Evolutionary conservation across 2,329 filamentous ascomycete species (phyloP).

Genomic region (Xylariaceae sp.): DNA sequence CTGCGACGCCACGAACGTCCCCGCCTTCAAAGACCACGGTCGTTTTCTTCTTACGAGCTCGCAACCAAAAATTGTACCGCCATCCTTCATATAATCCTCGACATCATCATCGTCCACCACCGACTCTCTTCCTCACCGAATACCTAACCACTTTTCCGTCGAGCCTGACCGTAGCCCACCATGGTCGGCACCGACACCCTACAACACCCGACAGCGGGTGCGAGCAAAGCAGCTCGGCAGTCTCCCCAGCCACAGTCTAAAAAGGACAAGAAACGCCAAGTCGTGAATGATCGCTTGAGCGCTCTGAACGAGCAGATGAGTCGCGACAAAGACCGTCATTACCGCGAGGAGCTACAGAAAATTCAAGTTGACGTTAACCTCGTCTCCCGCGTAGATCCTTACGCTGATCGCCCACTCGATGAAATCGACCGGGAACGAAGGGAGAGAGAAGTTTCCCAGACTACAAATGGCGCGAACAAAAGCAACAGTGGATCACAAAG

Average conservation of each 20-base stretch:
- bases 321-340: constrained; percentile 75
- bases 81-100: not conserved
- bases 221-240: constrained; percentile 18
- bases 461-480: constrained; percentile 34
- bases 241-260: constrained; percentile 26
- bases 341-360: constrained; percentile 82
- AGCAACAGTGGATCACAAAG: constrained; percentile 34
- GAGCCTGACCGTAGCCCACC: not conserved
- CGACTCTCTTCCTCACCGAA: not conserved
- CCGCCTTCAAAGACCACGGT: no score
- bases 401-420: constrained; percentile 43
- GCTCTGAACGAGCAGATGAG: constrained; percentile 73
- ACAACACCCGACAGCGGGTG: constrained; percentile 17
- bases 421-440: constrained; percentile 38
- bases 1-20: no score
- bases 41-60: no score
- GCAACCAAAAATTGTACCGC: no score
- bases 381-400: constrained; percentile 22
- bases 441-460: constrained; percentile 34
- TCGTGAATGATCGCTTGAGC: constrained; percentile 72
- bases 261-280: constrained; percentile 79
- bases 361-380: constrained; percentile 53
- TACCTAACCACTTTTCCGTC: not conserved
- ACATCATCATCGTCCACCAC: not conserved
- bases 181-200: constrained; percentile 23